These are phyloP conservation scores for Solanum lycopersicoides DNA, from an alignment of 257 asterid species.

Conservation along the genomic window DNA sequence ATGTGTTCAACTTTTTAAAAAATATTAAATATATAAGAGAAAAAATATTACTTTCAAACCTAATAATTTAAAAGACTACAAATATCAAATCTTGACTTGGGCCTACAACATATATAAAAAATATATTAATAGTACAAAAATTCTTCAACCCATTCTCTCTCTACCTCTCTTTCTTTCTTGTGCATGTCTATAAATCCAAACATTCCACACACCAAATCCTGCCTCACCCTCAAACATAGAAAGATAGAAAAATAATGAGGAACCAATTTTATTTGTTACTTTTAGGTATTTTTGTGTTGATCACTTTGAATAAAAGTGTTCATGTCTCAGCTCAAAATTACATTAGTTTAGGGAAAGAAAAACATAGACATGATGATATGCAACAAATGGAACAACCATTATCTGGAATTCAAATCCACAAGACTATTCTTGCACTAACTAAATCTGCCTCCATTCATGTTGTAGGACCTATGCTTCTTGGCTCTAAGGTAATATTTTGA, in stretches of 20 bases:
- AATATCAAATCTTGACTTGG: too few relatives aligned
- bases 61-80: too few relatives aligned
- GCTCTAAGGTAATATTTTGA: constrained; percentile 10
- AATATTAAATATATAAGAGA: too few relatives aligned
- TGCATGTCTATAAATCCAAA: background rate
- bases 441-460: constrained; percentile 21
- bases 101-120: background rate
- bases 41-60: too few relatives aligned
- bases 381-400: constrained; percentile 33
- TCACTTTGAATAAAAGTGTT: background rate
- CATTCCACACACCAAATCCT: background rate
- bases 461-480: constrained; percentile 14
- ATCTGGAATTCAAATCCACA: constrained; percentile 28
- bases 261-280: background rate
- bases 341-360: background rate
- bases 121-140: background rate
- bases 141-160: background rate
- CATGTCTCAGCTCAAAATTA: background rate
- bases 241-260: background rate
- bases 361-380: background rate
- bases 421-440: constrained; percentile 16
- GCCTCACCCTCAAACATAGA: background rate
- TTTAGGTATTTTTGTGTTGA: background rate
- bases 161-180: background rate
- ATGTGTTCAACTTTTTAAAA: too few relatives aligned